phyloP scores from a whole-genome alignment of 23 red algal species.

The Gracilaria caudata region DNA sequence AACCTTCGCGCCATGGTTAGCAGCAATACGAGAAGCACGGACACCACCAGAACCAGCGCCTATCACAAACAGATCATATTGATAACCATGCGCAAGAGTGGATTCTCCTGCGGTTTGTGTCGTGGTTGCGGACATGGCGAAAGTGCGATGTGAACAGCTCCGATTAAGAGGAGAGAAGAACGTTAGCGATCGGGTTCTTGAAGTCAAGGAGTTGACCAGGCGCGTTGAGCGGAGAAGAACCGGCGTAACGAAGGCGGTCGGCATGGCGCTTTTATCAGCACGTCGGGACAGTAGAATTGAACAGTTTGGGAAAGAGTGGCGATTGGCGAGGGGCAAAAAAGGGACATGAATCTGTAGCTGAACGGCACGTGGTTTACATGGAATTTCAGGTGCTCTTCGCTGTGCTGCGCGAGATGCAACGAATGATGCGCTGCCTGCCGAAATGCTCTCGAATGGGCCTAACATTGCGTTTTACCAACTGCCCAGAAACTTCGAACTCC shows the following conservation, averaged over 20 bases:
- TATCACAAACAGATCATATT: conserved; percentile 98
- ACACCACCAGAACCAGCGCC: conserved; percentile 98
- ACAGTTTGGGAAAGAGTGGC: neutral
- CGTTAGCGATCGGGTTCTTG: neutral
- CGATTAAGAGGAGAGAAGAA: neutral
- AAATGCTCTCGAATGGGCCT: too few species aligned
- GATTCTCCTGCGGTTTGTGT: neutral
- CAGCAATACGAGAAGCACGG: conserved; percentile 89
- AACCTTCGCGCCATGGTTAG: conserved; percentile 84
- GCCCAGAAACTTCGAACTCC: too few species aligned
- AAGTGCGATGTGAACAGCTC: neutral
- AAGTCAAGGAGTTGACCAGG: neutral
- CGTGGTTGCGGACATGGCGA: conserved; percentile 9
- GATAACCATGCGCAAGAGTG: conserved; percentile 66
- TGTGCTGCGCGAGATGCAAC: neutral
- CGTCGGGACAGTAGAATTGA: neutral
- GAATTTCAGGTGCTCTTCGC: neutral
- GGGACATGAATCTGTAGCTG: neutral
- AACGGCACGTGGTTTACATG: neutral
- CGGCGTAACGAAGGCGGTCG: conserved; percentile 1
- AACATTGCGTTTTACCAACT: too few species aligned
- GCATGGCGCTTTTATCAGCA: neutral
- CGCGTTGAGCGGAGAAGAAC: neutral
- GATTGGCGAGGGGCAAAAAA: neutral
- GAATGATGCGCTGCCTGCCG: too few species aligned